These are phyloP conservation scores for Aspergillus olivimuriae DNA, from an alignment of 495 filamentous ascomycete species.

Conservation along the genomic window DNA sequence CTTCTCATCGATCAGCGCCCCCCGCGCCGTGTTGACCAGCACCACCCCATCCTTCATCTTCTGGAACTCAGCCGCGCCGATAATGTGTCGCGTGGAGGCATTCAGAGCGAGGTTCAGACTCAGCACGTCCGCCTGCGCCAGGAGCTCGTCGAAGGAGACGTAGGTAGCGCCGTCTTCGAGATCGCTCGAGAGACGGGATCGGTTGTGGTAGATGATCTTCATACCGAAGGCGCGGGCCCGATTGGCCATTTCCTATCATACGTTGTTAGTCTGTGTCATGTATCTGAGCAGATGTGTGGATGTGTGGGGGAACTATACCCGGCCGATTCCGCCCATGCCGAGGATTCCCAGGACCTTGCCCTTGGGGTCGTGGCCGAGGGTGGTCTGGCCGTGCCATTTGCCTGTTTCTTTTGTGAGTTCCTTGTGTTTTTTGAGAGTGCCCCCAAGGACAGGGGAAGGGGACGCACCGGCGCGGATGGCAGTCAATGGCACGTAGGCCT, in stretches of 20 bases:
- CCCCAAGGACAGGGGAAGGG: background rate
- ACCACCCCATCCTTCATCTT: slow-evolving; percentile 75
- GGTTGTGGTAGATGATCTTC: slow-evolving; percentile 68
- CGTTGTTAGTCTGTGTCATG: slow-evolving; percentile 7
- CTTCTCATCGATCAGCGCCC: slow-evolving; percentile 71
- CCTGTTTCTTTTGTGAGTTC: slow-evolving; percentile 20
- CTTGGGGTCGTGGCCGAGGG: slow-evolving; percentile 60
- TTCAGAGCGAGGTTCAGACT: slow-evolving; percentile 72
- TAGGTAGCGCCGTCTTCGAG: slow-evolving; percentile 55
- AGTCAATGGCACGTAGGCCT: slow-evolving; percentile 55
- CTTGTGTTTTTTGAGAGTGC: background rate
- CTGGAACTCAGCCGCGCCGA: slow-evolving; percentile 56
- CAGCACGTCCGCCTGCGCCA: slow-evolving; percentile 63
- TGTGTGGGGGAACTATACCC: slow-evolving; percentile 22
- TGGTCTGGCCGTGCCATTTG: slow-evolving; percentile 45
- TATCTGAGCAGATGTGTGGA: background rate
- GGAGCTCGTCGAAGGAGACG: slow-evolving; percentile 62
- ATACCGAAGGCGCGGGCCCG: slow-evolving; percentile 65
- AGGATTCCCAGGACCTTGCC: slow-evolving; percentile 72
- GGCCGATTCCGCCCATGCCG: slow-evolving; percentile 81
- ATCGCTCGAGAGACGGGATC: slow-evolving; percentile 46
- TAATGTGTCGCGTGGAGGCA: slow-evolving; percentile 60
- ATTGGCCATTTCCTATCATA: slow-evolving; percentile 55
- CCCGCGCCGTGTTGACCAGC: slow-evolving; percentile 77
- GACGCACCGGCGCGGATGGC: slow-evolving; percentile 52